Conservation (phyloP, 441 rosid species). For the Manihot esculenta region DNA sequence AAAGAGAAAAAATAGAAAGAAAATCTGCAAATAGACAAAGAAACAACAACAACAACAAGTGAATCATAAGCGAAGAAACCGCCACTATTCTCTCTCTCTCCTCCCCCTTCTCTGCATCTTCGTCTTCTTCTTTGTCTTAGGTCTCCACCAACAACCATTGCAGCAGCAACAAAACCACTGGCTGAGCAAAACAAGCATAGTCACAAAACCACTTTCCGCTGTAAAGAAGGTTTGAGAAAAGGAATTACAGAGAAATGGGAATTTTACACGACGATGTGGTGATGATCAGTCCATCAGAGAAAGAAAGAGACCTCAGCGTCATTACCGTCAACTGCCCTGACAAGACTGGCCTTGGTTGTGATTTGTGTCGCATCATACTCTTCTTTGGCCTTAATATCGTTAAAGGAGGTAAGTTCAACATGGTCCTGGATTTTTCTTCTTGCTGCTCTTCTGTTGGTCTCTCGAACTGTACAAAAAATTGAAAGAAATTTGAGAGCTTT, state of each 20-base stretch:
- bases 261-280: constrained; percentile 76
- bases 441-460: too few relatives aligned
- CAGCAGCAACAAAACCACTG: neutral
- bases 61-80: constrained; percentile 36
- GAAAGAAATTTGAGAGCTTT: too few relatives aligned
- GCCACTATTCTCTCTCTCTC: neutral
- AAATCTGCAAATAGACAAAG: neutral
- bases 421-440: too few relatives aligned
- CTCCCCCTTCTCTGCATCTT: neutral
- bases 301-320: constrained; percentile 66
- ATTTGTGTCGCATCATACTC: constrained; percentile 86
- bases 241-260: constrained; percentile 55
- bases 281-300: constrained; percentile 64
- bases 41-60: constrained; percentile 23
- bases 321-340: constrained; percentile 94
- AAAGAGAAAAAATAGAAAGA: too few relatives aligned
- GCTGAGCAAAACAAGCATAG: constrained; percentile 6
- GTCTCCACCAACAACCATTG: constrained; percentile 14
- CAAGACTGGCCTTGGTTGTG: constrained; percentile 93
- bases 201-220: neutral
- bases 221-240: constrained; percentile 17
- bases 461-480: too few relatives aligned
- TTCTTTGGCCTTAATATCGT: constrained; percentile 85
- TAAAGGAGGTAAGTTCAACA: constrained; percentile 69
- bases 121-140: neutral